phyloP scores from a whole-genome alignment of 306 rosid species.

The Hylodesmum podocarpum region DNA sequence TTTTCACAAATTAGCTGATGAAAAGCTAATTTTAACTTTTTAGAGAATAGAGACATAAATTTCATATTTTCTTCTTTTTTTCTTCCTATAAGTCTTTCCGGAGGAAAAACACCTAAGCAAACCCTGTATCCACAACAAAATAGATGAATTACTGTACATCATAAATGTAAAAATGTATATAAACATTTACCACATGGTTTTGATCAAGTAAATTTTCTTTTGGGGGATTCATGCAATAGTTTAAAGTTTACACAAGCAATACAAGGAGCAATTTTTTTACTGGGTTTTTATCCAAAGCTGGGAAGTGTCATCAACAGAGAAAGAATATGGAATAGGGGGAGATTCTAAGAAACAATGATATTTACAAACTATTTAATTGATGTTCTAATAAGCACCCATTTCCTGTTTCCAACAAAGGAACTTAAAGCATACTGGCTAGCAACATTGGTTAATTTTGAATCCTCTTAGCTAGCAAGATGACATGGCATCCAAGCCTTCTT shows the following conservation, averaged over 20 bases:
- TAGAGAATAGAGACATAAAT: too few relatives aligned
- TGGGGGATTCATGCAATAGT: background rate
- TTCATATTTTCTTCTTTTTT: too few relatives aligned
- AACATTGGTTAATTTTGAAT: background rate
- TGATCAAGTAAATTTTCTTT: background rate
- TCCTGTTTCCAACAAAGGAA: background rate
- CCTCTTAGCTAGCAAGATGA: background rate
- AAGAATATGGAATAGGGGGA: background rate
- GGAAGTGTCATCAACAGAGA: background rate
- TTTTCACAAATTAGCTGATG: too few relatives aligned
- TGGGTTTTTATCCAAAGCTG: background rate
- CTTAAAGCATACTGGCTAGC: background rate
- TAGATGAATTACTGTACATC: background rate
- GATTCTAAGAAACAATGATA: background rate
- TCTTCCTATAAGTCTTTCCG: too few relatives aligned
- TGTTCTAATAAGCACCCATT: background rate
- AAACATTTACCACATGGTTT: background rate
- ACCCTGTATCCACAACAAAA: conserved; percentile 5
- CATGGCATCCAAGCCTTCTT: background rate
- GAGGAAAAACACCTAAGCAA: too few relatives aligned
- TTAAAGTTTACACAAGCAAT: background rate
- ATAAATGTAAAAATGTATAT: background rate
- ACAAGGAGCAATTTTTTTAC: background rate
- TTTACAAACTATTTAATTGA: background rate
- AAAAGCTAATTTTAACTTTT: too few relatives aligned